Conservation (phyloP, 148 eudicot genomes). For the Salicornia ramosissima region DNA sequence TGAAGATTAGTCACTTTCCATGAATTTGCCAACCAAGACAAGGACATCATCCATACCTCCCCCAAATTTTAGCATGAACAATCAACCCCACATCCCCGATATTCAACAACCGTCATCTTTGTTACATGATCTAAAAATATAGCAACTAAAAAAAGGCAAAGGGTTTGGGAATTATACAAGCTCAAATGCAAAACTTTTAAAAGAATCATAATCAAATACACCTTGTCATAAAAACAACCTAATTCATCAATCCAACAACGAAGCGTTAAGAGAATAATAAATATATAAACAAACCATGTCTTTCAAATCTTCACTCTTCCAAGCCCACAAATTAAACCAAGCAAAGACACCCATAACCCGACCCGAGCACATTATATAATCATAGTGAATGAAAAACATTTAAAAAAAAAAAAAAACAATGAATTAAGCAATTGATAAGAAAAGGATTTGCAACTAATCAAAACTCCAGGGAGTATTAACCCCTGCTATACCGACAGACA, state of each 20-base stretch:
- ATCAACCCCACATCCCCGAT: too few species aligned
- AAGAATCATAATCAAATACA: not conserved
- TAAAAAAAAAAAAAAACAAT: slow-evolving; percentile 12
- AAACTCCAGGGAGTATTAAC: slow-evolving; percentile 18
- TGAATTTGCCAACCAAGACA: too few species aligned
- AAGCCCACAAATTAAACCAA: slow-evolving; percentile 4
- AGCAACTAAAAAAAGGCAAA: too few species aligned
- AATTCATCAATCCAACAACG: not conserved
- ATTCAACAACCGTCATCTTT: too few species aligned
- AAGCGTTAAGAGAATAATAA: not conserved
- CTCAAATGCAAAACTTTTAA: too few species aligned
- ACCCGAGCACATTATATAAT: slow-evolving; percentile 14
- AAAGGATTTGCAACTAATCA: slow-evolving; percentile 24
- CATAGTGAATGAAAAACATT: slow-evolving; percentile 1
- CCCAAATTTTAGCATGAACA: too few species aligned
- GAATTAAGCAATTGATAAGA: slow-evolving; percentile 29
- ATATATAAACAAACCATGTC: slow-evolving; percentile 24
- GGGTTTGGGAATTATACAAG: too few species aligned
- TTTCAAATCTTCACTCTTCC: slow-evolving; percentile 3
- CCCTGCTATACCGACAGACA: slow-evolving; percentile 5
- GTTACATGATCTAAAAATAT: too few species aligned
- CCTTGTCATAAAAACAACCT: not conserved
- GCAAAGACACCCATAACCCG: slow-evolving; percentile 13
- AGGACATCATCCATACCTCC: too few species aligned
- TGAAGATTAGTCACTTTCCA: too few species aligned